A percentile compares a stretch with the other conserved stretches of the same genome.
Conservation (phyloP, 73 alveolate species). For the Symbiodinium pilosum region DNA sequence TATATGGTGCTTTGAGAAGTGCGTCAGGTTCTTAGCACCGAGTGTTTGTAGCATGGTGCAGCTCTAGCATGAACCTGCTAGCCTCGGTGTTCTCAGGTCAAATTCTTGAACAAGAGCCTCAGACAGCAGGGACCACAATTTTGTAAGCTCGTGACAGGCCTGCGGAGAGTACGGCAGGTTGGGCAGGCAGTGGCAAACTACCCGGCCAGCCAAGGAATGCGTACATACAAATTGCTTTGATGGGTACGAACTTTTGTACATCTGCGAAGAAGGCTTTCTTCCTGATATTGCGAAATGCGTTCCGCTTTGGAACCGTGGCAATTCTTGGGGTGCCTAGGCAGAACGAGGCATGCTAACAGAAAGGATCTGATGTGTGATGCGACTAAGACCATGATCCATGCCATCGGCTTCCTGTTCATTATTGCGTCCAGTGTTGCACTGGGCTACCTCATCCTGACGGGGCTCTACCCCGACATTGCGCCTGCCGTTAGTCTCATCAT, state of each 20-base stretch:
- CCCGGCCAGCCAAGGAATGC: slow-evolving; percentile 96
- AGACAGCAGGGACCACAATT: background rate
- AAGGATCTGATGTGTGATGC: background rate
- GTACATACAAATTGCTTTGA: slow-evolving; percentile 96
- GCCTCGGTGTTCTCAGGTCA: slow-evolving; percentile 94
- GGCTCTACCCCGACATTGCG: slow-evolving; percentile 84
- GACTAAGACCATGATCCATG: slow-evolving; percentile 57
- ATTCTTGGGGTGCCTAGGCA: slow-evolving; percentile 96
- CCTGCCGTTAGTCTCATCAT: slow-evolving; percentile 56
- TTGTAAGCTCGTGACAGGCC: background rate
- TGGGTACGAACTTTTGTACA: slow-evolving; percentile 94
- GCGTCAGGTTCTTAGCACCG: slow-evolving; percentile 49
- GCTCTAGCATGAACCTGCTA: background rate
- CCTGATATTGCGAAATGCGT: slow-evolving; percentile 97
- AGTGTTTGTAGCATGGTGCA: background rate
- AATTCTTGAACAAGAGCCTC: slow-evolving; percentile 97
- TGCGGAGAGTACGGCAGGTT: background rate
- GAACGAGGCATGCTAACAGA: background rate
- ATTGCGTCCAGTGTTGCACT: slow-evolving; percentile 57
- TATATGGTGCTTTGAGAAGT: slow-evolving; percentile 93
- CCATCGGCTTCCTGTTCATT: slow-evolving; percentile 78
- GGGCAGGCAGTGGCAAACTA: no score
- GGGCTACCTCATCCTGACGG: slow-evolving; percentile 84
- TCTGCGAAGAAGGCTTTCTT: slow-evolving; percentile 99
- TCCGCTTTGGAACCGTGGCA: slow-evolving; percentile 97